phyloP scores from a whole-genome alignment of 75 land plant genomes.

The Pinus tabuliformis region DNA sequence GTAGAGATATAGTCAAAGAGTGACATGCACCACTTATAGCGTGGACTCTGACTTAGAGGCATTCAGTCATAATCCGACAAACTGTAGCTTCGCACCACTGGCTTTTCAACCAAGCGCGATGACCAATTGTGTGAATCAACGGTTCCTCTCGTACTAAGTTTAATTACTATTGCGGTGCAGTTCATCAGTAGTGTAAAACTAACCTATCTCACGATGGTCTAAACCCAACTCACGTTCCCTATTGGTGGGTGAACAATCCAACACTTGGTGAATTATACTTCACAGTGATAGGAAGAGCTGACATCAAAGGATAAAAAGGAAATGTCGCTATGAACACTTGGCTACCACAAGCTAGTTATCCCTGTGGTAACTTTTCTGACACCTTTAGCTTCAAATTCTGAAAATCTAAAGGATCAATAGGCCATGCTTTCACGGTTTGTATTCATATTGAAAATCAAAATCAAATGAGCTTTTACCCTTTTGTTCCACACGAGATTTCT shows the following conservation, averaged over 20 bases:
- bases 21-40: conserved; percentile 18
- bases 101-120: conserved; percentile 40
- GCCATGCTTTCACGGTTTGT: neutral
- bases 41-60: conserved; percentile 75
- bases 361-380: neutral
- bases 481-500: neutral
- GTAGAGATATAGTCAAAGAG: neutral
- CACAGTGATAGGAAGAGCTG: conserved; percentile 37
- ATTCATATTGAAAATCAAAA: neutral
- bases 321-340: conserved; percentile 23
- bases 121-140: conserved; percentile 37
- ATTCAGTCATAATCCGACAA: conserved; percentile 71
- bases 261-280: conserved; percentile 27
- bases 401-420: neutral
- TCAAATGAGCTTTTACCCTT: neutral
- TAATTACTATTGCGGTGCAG: conserved; percentile 15
- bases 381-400: neutral
- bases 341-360: neutral
- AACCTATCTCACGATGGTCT: neutral
- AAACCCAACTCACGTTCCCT: neutral
- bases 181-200: neutral
- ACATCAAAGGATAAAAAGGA: conserved; percentile 29
- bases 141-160: conserved; percentile 31
- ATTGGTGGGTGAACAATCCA: conserved; percentile 46
- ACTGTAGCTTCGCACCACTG: conserved; percentile 70